These are phyloP conservation scores for Saccharum spontaneum DNA, from an alignment of 176 grass and related monocot genomes.

Conservation along the genomic window DNA sequence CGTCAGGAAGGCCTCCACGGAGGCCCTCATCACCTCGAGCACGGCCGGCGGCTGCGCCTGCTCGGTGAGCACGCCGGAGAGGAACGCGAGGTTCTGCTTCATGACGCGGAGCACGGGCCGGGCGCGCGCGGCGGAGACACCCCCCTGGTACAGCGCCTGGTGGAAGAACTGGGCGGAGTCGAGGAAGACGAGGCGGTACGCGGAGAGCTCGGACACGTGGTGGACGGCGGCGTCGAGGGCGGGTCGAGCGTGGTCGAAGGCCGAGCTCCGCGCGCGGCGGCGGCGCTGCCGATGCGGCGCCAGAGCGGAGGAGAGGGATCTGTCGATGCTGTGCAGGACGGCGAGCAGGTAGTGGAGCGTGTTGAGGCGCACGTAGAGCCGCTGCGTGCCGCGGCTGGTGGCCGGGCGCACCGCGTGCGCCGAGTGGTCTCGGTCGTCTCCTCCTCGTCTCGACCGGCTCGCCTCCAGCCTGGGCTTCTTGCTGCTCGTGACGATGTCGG, in stretches of 20 bases:
- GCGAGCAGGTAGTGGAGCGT: constrained; percentile 66
- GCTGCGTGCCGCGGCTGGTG: constrained; percentile 66
- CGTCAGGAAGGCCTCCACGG: constrained; percentile 52
- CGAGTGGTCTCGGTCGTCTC: not conserved
- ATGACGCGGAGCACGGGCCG: constrained; percentile 38
- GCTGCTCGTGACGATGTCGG: not conserved
- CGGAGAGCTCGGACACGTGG: constrained; percentile 58
- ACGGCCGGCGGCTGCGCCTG: constrained; percentile 40
- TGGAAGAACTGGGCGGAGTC: constrained; percentile 52
- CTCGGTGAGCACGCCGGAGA: constrained; percentile 46
- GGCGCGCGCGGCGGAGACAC: constrained; percentile 24
- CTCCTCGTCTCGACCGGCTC: constrained; percentile 17
- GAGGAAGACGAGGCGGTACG: constrained; percentile 66
- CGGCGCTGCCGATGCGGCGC: not conserved
- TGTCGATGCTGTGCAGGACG: constrained; percentile 56
- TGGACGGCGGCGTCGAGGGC: constrained; percentile 38
- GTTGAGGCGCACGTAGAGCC: constrained; percentile 74
- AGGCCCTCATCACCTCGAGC: constrained; percentile 50
- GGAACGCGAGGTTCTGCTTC: constrained; percentile 57
- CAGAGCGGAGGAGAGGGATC: constrained; percentile 9
- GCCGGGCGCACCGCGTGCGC: constrained; percentile 16
- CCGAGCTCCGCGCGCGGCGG: not conserved
- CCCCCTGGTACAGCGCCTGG: constrained; percentile 51
- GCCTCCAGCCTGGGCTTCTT: constrained; percentile 30
- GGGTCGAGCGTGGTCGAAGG: constrained; percentile 48